Percentiles rank a stretch among this genome's conserved stretches.
Evolutionary conservation across 2,329 filamentous ascomycete genomes (phyloP).

Genomic region (Epichloe festucae): DNA sequence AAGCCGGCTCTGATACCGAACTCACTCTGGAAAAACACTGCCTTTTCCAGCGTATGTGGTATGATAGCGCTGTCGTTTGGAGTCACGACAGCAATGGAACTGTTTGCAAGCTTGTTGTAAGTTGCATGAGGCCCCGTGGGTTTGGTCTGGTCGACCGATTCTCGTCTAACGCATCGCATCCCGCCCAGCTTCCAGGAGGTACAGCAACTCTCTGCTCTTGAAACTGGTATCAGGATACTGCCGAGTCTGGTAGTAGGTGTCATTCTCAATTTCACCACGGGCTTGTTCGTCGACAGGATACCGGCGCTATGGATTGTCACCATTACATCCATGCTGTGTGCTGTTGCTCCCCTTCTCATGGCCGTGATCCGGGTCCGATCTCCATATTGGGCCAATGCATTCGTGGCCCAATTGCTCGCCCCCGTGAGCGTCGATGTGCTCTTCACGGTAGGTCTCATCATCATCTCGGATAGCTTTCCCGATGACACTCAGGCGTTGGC

Average conservation of each 20-base stretch:
- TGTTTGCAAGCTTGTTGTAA: slow-evolving; percentile 36
- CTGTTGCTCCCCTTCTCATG: slow-evolving; percentile 39
- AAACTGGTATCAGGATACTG: slow-evolving; percentile 31
- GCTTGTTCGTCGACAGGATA: slow-evolving; percentile 31
- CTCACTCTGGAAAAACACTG: slow-evolving; percentile 42
- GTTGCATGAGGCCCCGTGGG: slow-evolving; percentile 6
- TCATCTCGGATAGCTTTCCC: slow-evolving; percentile 42
- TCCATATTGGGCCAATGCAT: slow-evolving; percentile 38
- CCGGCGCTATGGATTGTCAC: slow-evolving; percentile 26
- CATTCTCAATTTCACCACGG: slow-evolving; percentile 29
- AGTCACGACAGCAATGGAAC: slow-evolving; percentile 32
- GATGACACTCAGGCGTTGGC: slow-evolving; percentile 44
- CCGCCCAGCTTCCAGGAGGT: slow-evolving; percentile 34
- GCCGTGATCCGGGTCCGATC: slow-evolving; percentile 33
- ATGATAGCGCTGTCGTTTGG: slow-evolving; percentile 33
- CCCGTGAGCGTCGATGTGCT: slow-evolving; percentile 33
- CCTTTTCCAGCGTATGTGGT: slow-evolving; percentile 43
- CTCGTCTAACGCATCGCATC: background rate
- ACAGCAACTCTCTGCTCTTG: slow-evolving; percentile 30
- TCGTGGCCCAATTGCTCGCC: slow-evolving; percentile 28
- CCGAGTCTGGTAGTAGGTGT: slow-evolving; percentile 31
- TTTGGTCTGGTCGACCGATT: background rate
- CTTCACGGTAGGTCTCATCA: slow-evolving; percentile 42
- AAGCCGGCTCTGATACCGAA: slow-evolving; percentile 48
- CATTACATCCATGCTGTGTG: slow-evolving; percentile 26